Conservation (phyloP, 75 land plant species). For the Cupressus sempervirens region DNA sequence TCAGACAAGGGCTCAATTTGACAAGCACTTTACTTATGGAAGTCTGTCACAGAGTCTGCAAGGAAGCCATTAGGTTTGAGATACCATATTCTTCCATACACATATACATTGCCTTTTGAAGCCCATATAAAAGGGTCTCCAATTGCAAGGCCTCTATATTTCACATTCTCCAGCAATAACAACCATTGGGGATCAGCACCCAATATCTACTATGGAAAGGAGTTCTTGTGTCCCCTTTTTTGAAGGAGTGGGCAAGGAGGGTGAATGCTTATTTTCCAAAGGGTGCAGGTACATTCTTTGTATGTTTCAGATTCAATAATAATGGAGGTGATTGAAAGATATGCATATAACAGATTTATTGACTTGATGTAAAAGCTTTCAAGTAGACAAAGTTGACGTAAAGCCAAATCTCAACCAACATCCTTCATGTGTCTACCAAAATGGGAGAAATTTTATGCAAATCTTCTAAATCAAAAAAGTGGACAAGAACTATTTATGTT, state of each 20-base stretch:
- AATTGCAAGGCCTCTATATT: conserved; percentile 85
- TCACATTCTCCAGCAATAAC: conserved; percentile 60
- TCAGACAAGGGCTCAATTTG: conserved; percentile 29
- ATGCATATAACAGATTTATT: too few relatives aligned
- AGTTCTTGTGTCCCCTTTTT: conserved; percentile 76
- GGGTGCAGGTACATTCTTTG: conserved; percentile 82
- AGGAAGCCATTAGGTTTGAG: conserved; percentile 66
- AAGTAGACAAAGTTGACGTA: too few relatives aligned
- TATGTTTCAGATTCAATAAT: conserved; percentile 33
- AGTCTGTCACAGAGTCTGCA: conserved; percentile 69
- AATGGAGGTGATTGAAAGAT: too few relatives aligned
- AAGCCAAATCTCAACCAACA: too few relatives aligned
- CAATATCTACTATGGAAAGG: conserved; percentile 73
- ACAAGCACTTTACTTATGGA: conserved; percentile 86
- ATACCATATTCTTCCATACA: conserved; percentile 74
- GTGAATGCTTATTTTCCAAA: conserved; percentile 78
- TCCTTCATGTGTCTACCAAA: too few relatives aligned
- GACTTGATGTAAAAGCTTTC: too few relatives aligned
- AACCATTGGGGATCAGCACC: conserved; percentile 38
- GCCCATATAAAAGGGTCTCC: conserved; percentile 74
- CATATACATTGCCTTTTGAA: conserved; percentile 72
- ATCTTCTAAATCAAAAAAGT: too few relatives aligned
- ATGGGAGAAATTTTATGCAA: too few relatives aligned
- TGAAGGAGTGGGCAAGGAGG: conserved; percentile 26
- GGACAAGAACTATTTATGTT: too few relatives aligned